These are phyloP conservation scores for Apophysomyces ossiformis DNA, from an alignment of 371 early-diverging fungal genomes.

Conservation along the genomic window DNA sequence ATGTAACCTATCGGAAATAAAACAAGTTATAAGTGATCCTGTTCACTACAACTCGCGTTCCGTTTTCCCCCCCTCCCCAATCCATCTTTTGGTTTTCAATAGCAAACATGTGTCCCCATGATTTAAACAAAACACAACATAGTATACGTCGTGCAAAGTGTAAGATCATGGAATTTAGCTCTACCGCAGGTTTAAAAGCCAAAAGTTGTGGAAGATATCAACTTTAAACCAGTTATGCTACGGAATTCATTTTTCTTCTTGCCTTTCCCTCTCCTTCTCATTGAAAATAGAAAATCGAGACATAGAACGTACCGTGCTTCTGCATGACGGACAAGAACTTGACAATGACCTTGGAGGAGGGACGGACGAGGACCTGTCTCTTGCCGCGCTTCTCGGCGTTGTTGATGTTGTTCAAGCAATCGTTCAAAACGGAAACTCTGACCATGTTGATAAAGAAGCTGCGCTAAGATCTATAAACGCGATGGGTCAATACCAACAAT, in stretches of 20 bases:
- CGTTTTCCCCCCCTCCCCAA: not conserved
- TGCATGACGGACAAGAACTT: slow-evolving; percentile 99
- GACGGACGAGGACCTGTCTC: slow-evolving; percentile 97
- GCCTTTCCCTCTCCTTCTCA: not conserved
- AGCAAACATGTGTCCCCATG: not conserved
- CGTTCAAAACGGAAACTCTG: slow-evolving; percentile 70
- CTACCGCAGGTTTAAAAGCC: slow-evolving; percentile 78
- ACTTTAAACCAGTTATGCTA: slow-evolving; percentile 72
- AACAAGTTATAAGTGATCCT: slow-evolving; percentile 10
- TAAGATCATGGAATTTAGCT: slow-evolving; percentile 50
- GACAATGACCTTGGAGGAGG: slow-evolving; percentile 96
- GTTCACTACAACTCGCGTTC: not conserved
- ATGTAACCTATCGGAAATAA: slow-evolving; percentile 84
- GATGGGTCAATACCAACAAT: slow-evolving; percentile 3
- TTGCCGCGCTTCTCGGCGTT: slow-evolving; percentile 99
- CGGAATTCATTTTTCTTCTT: not conserved
- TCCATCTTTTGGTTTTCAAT: not conserved
- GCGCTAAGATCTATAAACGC: slow-evolving; percentile 9
- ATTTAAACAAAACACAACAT: slow-evolving; percentile 8
- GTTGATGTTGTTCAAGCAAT: slow-evolving; percentile 98
- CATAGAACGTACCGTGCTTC: slow-evolving; percentile 83
- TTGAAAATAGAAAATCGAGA: slow-evolving; percentile 11
- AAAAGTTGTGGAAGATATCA: slow-evolving; percentile 39
- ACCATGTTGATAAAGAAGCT: slow-evolving; percentile 31
- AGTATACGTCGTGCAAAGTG: slow-evolving; percentile 33